Evolutionary conservation across 768 basidiomycete genomes (phyloP).

Genomic region (Suillus cothurnatus): DNA sequence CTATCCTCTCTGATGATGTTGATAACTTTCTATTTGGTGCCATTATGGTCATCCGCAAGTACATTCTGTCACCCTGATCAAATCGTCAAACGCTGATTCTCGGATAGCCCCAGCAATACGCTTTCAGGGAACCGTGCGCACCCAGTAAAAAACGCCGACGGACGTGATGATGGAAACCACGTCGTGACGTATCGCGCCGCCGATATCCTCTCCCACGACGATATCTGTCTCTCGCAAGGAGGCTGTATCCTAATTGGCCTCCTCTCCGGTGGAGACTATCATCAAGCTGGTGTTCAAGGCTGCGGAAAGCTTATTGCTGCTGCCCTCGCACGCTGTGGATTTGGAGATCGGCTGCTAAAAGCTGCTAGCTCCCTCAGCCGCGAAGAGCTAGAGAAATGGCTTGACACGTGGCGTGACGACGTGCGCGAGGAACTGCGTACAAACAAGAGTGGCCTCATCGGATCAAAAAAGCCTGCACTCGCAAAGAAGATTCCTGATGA

Average conservation of each 20-base stretch:
- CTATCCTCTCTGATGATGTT: conserved; percentile 89
- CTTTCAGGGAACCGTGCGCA: conserved; percentile 73
- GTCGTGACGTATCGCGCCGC: conserved; percentile 42
- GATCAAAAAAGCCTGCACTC: conserved; percentile 64
- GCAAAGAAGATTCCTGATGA: conserved; percentile 62
- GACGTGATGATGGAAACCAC: conserved; percentile 76
- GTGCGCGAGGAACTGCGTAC: conserved; percentile 67
- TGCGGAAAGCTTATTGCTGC: conserved; percentile 75
- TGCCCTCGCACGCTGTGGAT: conserved; percentile 79
- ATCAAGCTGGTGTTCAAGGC: conserved; percentile 64
- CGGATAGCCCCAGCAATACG: conserved; percentile 62
- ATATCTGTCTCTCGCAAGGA: conserved; percentile 53
- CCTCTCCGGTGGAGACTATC: conserved; percentile 90
- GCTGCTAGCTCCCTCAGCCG: conserved; percentile 55
- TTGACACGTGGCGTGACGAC: conserved; percentile 64
- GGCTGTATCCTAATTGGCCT: conserved; percentile 84
- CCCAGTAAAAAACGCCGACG: conserved; percentile 62
- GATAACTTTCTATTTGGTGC: conserved; percentile 93
- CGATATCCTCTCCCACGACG: conserved; percentile 44
- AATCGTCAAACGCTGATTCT: conserved; percentile 11
- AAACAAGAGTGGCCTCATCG: conserved; percentile 63
- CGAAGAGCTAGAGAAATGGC: conserved; percentile 50
- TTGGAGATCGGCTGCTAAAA: conserved; percentile 68
- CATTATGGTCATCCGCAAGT: conserved; percentile 83
- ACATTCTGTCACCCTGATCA: conserved; percentile 14